Evolutionary conservation across 352 stramenopile species (phyloP).

Genomic region (Thalassiosira hispida): DNA sequence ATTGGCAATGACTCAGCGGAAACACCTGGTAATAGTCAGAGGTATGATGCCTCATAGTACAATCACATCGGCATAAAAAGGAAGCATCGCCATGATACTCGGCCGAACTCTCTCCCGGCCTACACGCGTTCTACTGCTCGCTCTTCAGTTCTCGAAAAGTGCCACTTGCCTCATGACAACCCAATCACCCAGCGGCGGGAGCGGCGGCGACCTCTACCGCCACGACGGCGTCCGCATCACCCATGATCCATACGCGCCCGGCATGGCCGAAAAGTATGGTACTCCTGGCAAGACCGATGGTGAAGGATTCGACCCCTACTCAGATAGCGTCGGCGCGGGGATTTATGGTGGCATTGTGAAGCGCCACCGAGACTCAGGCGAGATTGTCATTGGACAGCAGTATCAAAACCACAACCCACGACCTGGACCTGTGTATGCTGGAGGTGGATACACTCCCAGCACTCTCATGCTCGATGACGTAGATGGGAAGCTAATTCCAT

Average conservation of each 20-base stretch:
- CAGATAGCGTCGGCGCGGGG: slow-evolving; percentile 77
- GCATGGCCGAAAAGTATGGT: slow-evolving; percentile 81
- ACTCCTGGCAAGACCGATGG: slow-evolving; percentile 68
- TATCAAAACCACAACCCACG: slow-evolving; percentile 84
- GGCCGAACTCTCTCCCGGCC: no score
- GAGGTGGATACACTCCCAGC: slow-evolving; percentile 71
- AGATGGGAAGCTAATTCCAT: slow-evolving; percentile 35
- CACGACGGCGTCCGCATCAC: slow-evolving; percentile 74
- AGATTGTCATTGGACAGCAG: slow-evolving; percentile 70
- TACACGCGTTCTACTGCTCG: not conserved
- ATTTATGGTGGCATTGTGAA: slow-evolving; percentile 83
- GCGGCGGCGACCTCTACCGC: slow-evolving; percentile 57
- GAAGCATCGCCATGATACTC: no score
- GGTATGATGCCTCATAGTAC: no score
- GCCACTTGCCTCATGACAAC: slow-evolving; percentile 7
- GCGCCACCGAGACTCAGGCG: slow-evolving; percentile 50
- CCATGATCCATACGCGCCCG: slow-evolving; percentile 73
- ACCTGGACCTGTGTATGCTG: slow-evolving; percentile 80
- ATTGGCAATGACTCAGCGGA: no score
- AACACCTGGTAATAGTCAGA: no score
- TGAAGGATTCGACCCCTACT: slow-evolving; percentile 83
- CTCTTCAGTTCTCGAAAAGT: not conserved
- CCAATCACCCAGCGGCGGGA: not conserved
- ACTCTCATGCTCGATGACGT: slow-evolving; percentile 42
- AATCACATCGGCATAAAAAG: no score